Evolutionary conservation across 2,329 filamentous ascomycete genomes (phyloP).

Genomic region (Trichothecium sympodiale): DNA sequence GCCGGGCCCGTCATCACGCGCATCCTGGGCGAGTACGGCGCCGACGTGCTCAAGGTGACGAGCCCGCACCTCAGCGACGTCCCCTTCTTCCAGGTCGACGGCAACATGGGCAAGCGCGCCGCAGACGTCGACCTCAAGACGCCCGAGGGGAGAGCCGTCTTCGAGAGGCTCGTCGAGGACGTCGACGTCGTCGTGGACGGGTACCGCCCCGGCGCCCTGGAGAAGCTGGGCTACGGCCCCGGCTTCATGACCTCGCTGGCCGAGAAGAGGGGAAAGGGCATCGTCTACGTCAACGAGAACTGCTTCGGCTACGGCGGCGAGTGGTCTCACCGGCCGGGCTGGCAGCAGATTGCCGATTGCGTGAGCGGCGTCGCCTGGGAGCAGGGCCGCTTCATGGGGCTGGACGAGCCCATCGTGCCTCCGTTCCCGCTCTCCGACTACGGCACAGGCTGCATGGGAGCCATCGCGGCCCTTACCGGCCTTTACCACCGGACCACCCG

Average conservation of each 20-base stretch:
- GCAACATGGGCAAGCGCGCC: conserved; percentile 61
- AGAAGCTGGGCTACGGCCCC: conserved; percentile 51
- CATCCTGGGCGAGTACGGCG: conserved; percentile 64
- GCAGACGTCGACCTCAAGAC: conserved; percentile 52
- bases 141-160: conserved; percentile 35
- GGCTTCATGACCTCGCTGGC: conserved; percentile 41
- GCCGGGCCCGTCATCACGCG: conserved; percentile 64
- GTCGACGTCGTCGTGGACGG: conserved; percentile 58
- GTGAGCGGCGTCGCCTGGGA: conserved; percentile 47
- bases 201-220: conserved; percentile 55
- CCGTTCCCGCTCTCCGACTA: conserved; percentile 56
- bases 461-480: conserved; percentile 53
- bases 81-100: conserved; percentile 61
- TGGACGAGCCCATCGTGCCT: conserved; percentile 45
- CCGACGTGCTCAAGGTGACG: conserved; percentile 62
- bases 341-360: conserved; percentile 62
- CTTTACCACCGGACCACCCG: conserved; percentile 49
- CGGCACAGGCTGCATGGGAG: conserved; percentile 61
- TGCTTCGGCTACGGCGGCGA: conserved; percentile 53
- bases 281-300: conserved; percentile 60
- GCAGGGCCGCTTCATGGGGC: conserved; percentile 32
- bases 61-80: conserved; percentile 57
- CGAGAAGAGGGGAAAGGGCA: conserved; percentile 44
- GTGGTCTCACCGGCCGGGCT: conserved; percentile 54
- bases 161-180: conserved; percentile 48